Conservation (phyloP, 2,329 filamentous ascomycete genomes). For the Alternaria infectoria region DNA sequence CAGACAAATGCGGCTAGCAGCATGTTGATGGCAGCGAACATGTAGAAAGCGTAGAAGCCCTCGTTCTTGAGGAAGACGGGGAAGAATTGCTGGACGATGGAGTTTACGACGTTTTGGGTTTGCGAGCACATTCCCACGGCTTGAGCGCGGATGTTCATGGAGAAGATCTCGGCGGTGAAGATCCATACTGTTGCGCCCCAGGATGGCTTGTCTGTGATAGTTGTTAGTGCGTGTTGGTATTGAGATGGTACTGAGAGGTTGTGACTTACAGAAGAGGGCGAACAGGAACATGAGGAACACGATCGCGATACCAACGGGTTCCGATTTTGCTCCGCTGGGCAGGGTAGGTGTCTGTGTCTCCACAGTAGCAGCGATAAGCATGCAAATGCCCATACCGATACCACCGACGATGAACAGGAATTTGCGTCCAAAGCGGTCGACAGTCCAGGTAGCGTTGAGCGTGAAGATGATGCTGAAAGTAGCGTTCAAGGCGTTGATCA, state of each 20-base stretch:
- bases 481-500: slow-evolving; percentile 77
- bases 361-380: slow-evolving; percentile 68
- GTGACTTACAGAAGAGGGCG: slow-evolving; percentile 63
- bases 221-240: slow-evolving; percentile 26
- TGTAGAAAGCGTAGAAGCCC: slow-evolving; percentile 63
- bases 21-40: slow-evolving; percentile 58
- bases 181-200: slow-evolving; percentile 76
- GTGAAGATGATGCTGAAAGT: slow-evolving; percentile 77
- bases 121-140: slow-evolving; percentile 70
- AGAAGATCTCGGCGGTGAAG: slow-evolving; percentile 73
- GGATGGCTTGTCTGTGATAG: slow-evolving; percentile 64
- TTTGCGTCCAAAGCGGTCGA: slow-evolving; percentile 73
- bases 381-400: slow-evolving; percentile 72
- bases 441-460: slow-evolving; percentile 74
- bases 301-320: slow-evolving; percentile 70
- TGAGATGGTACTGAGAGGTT: neutral
- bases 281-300: slow-evolving; percentile 72
- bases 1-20: slow-evolving; percentile 51
- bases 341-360: slow-evolving; percentile 64
- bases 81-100: slow-evolving; percentile 74
- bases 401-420: slow-evolving; percentile 73
- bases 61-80: slow-evolving; percentile 68
- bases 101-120: slow-evolving; percentile 67
- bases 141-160: slow-evolving; percentile 74
- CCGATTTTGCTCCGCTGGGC: slow-evolving; percentile 59